phyloP scores from a whole-genome alignment of 345 rosid genomes.

The Brassica incana region DNA sequence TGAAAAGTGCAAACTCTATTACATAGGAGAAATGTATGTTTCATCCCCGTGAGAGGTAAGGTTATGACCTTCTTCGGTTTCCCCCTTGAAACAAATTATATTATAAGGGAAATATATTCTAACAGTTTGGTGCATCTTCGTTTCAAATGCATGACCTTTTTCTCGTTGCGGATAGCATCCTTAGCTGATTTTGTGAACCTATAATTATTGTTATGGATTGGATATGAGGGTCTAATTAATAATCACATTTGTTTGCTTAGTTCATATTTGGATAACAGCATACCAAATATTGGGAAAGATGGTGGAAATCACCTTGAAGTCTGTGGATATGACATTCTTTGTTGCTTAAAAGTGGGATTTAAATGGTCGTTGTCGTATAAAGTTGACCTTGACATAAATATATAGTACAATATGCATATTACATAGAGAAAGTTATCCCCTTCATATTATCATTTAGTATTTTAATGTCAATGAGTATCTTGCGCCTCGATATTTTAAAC shows the following conservation, averaged over 20 bases:
- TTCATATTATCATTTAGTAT: slow-evolving; percentile 11
- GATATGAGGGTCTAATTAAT: neutral
- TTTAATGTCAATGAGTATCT: slow-evolving; percentile 10
- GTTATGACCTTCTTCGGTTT: neutral
- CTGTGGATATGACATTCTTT: slow-evolving; percentile 19
- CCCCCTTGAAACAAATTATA: neutral
- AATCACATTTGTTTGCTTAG: neutral
- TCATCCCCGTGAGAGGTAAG: slow-evolving; percentile 22
- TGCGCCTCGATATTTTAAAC: slow-evolving; percentile 13
- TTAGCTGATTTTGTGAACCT: neutral
- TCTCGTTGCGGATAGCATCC: neutral
- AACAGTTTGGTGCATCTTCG: neutral
- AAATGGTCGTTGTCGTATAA: slow-evolving; percentile 9
- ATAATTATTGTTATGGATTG: neutral
- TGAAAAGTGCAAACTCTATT: neutral
- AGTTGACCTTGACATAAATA: neutral
- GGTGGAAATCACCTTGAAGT: slow-evolving; percentile 14
- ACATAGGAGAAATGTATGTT: neutral
- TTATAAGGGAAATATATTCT: neutral
- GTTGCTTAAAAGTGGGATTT: neutral
- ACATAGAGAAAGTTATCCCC: neutral
- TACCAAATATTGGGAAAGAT: neutral
- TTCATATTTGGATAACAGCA: neutral
- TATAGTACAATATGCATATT: neutral
- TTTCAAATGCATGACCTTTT: slow-evolving; percentile 7